phyloP scores from a whole-genome alignment of 805 yeast species.

The Ogataea philodendri region DNA sequence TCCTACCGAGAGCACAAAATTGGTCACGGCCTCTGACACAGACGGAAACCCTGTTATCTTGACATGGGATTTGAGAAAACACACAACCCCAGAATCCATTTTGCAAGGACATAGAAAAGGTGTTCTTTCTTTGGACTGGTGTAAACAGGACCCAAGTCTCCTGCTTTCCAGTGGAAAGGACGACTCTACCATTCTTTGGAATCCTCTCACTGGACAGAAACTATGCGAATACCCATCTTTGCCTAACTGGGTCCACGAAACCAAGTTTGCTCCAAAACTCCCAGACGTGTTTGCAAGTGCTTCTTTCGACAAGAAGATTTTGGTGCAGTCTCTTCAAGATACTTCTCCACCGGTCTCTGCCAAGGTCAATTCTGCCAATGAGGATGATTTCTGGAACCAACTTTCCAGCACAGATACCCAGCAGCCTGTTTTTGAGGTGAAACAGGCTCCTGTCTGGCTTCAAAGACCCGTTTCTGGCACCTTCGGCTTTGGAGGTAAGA shows the following conservation, averaged over 20 bases:
- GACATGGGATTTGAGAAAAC: conserved; percentile 92
- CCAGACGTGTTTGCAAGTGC: conserved; percentile 91
- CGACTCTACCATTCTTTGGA: conserved; percentile 85
- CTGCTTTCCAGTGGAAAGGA: conserved; percentile 92
- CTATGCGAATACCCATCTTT: conserved; percentile 88
- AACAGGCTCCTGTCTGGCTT: conserved; percentile 91
- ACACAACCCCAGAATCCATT: conserved; percentile 81
- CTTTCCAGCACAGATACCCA: conserved; percentile 65
- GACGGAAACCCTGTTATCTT: conserved; percentile 78
- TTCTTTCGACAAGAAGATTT: conserved; percentile 79
- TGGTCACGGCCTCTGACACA: conserved; percentile 82
- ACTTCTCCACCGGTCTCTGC: conserved; percentile 57
- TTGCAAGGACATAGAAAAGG: conserved; percentile 85
- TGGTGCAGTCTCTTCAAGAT: conserved; percentile 85
- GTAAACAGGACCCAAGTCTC: conserved; percentile 72
- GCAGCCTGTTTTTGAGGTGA: conserved; percentile 66
- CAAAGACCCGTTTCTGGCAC: conserved; percentile 67
- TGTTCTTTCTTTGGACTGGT: conserved; percentile 90
- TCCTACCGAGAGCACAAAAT: conserved; percentile 80
- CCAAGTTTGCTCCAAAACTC: conserved; percentile 79
- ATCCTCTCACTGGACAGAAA: conserved; percentile 69
- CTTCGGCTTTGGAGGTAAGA: conserved; percentile 93
- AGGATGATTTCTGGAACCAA: conserved; percentile 84
- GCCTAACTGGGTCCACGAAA: conserved; percentile 90
- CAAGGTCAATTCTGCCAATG: conserved; percentile 44